Conservation (phyloP, 1,139 yeast genomes). For the Taphrina communis region DNA sequence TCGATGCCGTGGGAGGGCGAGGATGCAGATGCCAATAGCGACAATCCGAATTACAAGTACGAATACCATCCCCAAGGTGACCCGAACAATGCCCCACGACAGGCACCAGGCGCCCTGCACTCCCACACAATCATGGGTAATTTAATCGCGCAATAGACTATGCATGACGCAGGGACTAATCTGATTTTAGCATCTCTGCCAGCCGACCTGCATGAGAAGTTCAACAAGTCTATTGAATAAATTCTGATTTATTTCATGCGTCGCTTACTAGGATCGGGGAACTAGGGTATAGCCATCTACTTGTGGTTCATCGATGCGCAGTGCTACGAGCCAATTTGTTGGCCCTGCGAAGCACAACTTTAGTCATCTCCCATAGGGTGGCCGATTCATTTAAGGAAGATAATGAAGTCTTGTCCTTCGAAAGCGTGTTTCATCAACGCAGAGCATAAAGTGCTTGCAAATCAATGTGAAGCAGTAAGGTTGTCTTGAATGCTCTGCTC, state of each 20-base stretch:
- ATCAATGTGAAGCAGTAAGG: no score
- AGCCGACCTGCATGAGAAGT: conserved; percentile 38
- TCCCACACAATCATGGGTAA: conserved; percentile 39
- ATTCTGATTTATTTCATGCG: background rate
- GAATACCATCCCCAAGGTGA: conserved; percentile 40
- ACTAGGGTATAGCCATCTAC: background rate
- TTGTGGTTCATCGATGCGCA: no score
- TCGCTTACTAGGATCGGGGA: background rate
- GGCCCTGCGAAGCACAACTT: no score
- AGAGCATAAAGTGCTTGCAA: no score
- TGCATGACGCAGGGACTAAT: no score
- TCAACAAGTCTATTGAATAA: conserved; percentile 34
- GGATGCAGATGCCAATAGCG: conserved; percentile 27
- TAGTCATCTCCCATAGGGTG: no score
- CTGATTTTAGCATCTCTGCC: conserved; percentile 21
- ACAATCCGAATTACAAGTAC: conserved; percentile 34
- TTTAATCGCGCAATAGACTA: no score
- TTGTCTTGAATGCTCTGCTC: no score
- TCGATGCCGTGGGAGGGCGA: conserved; percentile 40
- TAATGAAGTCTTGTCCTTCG: no score
- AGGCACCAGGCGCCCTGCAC: conserved; percentile 41
- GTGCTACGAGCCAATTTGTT: no score
- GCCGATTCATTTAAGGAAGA: no score
- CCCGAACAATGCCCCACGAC: conserved; percentile 29
- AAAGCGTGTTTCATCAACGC: no score